phyloP scores from a whole-genome alignment of 441 rosid species.

The Syzygium malaccense region DNA sequence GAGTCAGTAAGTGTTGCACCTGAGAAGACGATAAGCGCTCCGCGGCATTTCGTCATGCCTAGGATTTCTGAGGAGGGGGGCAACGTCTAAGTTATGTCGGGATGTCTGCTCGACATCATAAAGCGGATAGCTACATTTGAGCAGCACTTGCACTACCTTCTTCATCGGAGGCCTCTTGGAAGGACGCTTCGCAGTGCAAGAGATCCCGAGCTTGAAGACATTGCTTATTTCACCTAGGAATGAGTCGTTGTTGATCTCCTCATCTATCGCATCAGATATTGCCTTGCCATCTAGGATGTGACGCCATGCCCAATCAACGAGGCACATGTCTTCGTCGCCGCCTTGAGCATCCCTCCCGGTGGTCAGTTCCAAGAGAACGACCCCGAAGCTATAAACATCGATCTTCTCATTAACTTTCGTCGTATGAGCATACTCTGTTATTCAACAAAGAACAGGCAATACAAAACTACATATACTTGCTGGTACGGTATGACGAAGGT shows the following conservation, averaged over 20 bases:
- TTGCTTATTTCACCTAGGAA: constrained; percentile 33
- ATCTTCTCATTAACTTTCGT: constrained; percentile 35
- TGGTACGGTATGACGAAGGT: not conserved
- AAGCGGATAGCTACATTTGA: not conserved
- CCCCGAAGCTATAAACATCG: constrained; percentile 62
- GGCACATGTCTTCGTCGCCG: constrained; percentile 34
- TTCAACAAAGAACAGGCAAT: not conserved
- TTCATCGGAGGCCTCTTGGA: constrained; percentile 46
- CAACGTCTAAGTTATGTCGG: constrained; percentile 4
- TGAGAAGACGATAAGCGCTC: not conserved
- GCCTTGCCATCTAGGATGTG: constrained; percentile 23
- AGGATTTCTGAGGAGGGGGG: constrained; percentile 21
- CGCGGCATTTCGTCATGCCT: not conserved
- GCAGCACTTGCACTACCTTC: constrained; percentile 25
- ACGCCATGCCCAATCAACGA: constrained; percentile 48
- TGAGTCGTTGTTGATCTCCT: constrained; percentile 21
- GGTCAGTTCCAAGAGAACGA: constrained; percentile 51
- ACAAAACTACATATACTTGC: not conserved
- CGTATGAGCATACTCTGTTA: constrained; percentile 41
- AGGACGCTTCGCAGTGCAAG: constrained; percentile 32
- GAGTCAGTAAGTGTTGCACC: not conserved
- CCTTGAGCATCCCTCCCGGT: constrained; percentile 41
- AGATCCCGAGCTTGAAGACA: constrained; percentile 49
- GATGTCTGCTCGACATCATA: not conserved
- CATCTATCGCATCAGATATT: constrained; percentile 32